Base-by-base conservation (phyloP, 345 rosid species). In the Abelmoschus esculentus region DNA sequence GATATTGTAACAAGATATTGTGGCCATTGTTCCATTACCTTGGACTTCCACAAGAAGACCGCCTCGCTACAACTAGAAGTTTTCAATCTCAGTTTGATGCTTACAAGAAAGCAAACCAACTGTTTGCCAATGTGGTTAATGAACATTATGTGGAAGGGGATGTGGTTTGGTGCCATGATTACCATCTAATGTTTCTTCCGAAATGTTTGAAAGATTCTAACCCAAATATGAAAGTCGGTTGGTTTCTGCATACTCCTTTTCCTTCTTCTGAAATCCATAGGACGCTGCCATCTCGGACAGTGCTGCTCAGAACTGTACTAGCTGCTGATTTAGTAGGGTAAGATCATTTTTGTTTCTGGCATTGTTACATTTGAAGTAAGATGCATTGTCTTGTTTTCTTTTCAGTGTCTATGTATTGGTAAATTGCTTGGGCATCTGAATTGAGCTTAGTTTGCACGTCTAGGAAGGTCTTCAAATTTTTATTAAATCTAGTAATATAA, bases 11-110 rank as follows among this genome's bases (percentile, higher is more conserved):
- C 81, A 85, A 83, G 78, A 78, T 85, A 5, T 69, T 85, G 72
- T 85, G 89, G 89, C 85, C 89, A 38, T 79, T 85, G 67, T 85
- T 85, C 67, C 89, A 85, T 75, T 85, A 85, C 73, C 89, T 85
- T 61, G 85, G 84, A 22, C 85, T 83, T 56, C 89, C 87, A 61
- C 87, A 81, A 66, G 89, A 85, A 76, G 89, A 85, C 62, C 82
- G 89, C 31, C 83, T 85, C 28, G 82, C 87, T 18, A 85, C 89
- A 34, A 83, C 89, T 29, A 82, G 84, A 10, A 81, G 87, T 69
- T 85, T 85, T 70, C 87, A 85, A 67, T 83, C 89, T 66, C 89
- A 83, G 57, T 83, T 85, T 74, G 85, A 81, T 74, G 89, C 89
- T 60, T 85, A 85, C 28, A 81, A 85, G 78, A 81, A 76, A 72